These are phyloP conservation scores for Leccinum ochraceum DNA, from an alignment of 768 basidiomycete species.

Conservation along the genomic window DNA sequence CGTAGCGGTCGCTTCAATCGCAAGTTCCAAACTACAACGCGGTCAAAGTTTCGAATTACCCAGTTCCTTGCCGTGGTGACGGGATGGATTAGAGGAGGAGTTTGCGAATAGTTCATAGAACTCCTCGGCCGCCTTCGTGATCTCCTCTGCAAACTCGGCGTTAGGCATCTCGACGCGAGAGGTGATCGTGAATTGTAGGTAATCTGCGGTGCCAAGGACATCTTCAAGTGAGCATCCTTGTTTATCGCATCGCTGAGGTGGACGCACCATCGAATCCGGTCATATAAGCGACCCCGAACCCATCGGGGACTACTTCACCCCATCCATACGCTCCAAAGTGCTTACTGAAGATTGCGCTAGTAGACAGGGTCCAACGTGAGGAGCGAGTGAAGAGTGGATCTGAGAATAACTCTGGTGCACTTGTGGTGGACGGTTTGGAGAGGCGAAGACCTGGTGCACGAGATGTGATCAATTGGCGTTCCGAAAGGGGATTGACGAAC, in stretches of 20 bases:
- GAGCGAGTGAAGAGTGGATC: conserved; percentile 76
- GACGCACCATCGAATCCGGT: conserved; percentile 78
- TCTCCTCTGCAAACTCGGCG: conserved; percentile 67
- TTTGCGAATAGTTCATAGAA: conserved; percentile 57
- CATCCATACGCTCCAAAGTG: conserved; percentile 88
- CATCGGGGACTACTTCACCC: conserved; percentile 94
- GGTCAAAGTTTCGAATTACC: conserved; percentile 22
- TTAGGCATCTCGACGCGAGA: conserved; percentile 86
- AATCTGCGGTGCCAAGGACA: conserved; percentile 45
- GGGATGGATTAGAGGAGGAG: neutral
- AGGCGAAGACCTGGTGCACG: conserved; percentile 64
- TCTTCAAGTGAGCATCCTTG: conserved; percentile 4
- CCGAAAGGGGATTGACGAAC: conserved; percentile 16
- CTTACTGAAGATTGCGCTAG: conserved; percentile 85
- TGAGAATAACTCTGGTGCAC: conserved; percentile 65
- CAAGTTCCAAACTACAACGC: neutral
- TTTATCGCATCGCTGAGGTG: neutral
- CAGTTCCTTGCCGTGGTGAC: neutral
- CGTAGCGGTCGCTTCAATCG: neutral
- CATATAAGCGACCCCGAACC: conserved; percentile 94
- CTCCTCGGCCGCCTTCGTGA: conserved; percentile 65
- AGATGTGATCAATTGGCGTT: neutral
- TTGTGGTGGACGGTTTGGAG: conserved; percentile 59
- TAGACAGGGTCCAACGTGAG: conserved; percentile 86
- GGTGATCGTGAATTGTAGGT: conserved; percentile 84